Evolutionary conservation across 148 eudicot species (phyloP).

Genomic region (Bassia scoparia): DNA sequence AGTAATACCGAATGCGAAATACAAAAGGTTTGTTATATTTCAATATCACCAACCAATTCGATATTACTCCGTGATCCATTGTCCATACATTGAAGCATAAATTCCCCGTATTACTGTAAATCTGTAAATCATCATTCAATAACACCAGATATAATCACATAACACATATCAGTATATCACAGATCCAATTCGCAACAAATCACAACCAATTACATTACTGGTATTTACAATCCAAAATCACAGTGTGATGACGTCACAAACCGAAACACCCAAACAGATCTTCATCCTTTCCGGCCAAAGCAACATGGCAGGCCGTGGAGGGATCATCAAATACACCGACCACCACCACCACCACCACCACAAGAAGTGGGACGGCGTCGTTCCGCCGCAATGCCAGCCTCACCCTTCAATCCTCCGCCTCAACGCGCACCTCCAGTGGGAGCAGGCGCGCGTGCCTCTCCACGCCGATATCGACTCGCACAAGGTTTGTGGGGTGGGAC

Average conservation of each 20-base stretch:
- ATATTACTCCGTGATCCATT: no score
- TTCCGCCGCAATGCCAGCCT: conserved; percentile 56
- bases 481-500: conserved; percentile 76
- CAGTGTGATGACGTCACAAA: neutral
- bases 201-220: no score
- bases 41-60: no score
- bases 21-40: no score
- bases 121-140: no score
- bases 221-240: neutral
- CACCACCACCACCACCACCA: conserved; percentile 26
- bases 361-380: conserved; percentile 58
- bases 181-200: no score
- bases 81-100: no score
- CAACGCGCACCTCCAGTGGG: conserved; percentile 54
- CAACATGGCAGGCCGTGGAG: conserved; percentile 95
- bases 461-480: conserved; percentile 66
- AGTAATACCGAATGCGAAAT: no score
- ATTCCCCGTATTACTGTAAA: no score
- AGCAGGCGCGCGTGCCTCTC: conserved; percentile 59
- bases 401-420: conserved; percentile 59
- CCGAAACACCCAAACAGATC: conserved; percentile 39
- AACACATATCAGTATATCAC: no score
- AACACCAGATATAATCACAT: no score
- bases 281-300: conserved; percentile 83
- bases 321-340: conserved; percentile 27